Conservation (phyloP, 2,329 filamentous ascomycete genomes). For the Verticillium tricorpus region DNA sequence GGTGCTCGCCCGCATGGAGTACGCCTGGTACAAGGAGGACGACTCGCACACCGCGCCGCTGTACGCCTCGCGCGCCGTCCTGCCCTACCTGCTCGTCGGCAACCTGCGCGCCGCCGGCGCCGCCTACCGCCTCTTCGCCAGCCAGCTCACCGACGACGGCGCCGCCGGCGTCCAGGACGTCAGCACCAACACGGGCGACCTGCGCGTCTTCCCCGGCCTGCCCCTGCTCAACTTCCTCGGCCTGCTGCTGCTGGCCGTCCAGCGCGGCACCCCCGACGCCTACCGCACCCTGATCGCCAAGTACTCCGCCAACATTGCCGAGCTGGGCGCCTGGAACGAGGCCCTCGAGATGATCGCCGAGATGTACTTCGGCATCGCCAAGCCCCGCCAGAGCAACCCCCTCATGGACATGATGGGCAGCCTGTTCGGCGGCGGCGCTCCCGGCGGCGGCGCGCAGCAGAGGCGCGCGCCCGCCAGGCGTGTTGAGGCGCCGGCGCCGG, state of each 20-base stretch:
- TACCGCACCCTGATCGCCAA: conserved; percentile 79
- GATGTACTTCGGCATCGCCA: conserved; percentile 92
- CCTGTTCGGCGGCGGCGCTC: conserved; percentile 76
- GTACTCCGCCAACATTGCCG: conserved; percentile 74
- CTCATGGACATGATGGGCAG: conserved; percentile 98
- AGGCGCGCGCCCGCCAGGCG: conserved; percentile 39
- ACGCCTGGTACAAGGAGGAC: conserved; percentile 88
- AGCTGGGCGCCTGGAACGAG: conserved; percentile 74
- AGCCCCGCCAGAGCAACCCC: conserved; percentile 85
- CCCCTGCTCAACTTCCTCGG: conserved; percentile 95
- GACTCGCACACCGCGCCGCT: conserved; percentile 81
- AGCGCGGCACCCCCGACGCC: conserved; percentile 71
- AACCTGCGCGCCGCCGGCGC: conserved; percentile 88
- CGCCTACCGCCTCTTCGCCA: conserved; percentile 62
- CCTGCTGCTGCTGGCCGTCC: conserved; percentile 75
- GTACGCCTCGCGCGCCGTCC: conserved; percentile 80
- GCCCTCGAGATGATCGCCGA: conserved; percentile 83
- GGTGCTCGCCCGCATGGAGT: conserved; percentile 77
- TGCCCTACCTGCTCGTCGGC: conserved; percentile 86
- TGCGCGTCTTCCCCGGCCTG: conserved; percentile 81
- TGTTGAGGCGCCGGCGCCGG: conserved; percentile 47
- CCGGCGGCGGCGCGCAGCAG: conserved; percentile 36
- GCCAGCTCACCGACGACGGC: conserved; percentile 32
- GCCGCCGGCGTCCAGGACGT: conserved; percentile 68
- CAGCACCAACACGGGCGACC: conserved; percentile 65